Conservation (phyloP, 306 rosid species). For the Gastrolobium villosum region DNA sequence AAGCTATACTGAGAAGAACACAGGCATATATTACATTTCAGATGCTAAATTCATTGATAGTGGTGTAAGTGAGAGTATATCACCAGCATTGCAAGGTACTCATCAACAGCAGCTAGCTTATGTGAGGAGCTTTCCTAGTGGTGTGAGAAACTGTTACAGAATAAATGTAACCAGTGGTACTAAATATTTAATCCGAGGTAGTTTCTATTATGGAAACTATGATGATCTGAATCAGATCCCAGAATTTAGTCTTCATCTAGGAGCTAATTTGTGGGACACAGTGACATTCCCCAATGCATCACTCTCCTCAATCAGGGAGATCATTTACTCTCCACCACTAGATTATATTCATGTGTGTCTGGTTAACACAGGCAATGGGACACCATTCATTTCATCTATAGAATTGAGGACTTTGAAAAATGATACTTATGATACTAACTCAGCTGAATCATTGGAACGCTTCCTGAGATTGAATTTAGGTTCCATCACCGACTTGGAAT, state of each 20-base stretch:
- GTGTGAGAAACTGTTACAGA: constrained; percentile 68
- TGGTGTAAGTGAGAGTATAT: constrained; percentile 46
- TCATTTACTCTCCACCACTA: constrained; percentile 51
- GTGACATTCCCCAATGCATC: constrained; percentile 34
- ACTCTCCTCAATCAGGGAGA: constrained; percentile 7
- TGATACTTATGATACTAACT: constrained; percentile 20
- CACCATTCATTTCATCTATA: constrained; percentile 61
- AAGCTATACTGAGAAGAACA: constrained; percentile 41
- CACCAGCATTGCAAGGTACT: background rate
- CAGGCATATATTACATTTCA: constrained; percentile 58
- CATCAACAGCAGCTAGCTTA: constrained; percentile 38
- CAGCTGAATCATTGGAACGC: constrained; percentile 26
- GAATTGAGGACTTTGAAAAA: constrained; percentile 56
- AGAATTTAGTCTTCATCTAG: constrained; percentile 61
- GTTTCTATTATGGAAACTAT: constrained; percentile 61
- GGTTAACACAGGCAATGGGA: constrained; percentile 57
- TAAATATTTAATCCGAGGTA: constrained; percentile 54
- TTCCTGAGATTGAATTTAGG: constrained; percentile 36
- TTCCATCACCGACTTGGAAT: background rate
- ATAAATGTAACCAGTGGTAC: constrained; percentile 45
- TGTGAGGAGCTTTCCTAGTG: constrained; percentile 68
- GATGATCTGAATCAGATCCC: constrained; percentile 51
- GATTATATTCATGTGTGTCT: constrained; percentile 55
- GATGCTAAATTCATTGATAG: constrained; percentile 56
- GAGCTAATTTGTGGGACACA: constrained; percentile 55